Conservation (phyloP, 495 filamentous ascomycete species). For the Lasiosphaeria hispida region DNA sequence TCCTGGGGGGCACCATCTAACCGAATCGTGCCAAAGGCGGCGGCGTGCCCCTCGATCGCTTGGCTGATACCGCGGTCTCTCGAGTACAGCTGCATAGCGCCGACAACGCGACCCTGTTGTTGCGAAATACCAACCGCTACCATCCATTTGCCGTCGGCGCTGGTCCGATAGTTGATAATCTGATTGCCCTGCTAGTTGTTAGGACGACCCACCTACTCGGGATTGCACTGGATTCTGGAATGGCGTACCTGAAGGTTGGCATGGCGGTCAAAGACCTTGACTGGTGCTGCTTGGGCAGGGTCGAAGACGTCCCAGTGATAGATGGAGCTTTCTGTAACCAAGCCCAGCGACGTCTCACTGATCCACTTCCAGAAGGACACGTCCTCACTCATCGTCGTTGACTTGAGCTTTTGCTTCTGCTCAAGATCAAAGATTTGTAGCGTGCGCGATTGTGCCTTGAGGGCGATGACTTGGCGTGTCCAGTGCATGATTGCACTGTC, state of each 20-base stretch:
- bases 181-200: conserved; percentile 67
- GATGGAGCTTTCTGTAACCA: conserved; percentile 85
- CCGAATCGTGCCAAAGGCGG: conserved; percentile 85
- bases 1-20: conserved; percentile 85
- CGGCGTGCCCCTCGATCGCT: conserved; percentile 95
- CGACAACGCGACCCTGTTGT: conserved; percentile 87
- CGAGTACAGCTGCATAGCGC: conserved; percentile 95
- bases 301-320: conserved; percentile 98
- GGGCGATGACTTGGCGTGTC: conserved; percentile 89
- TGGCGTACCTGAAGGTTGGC: conserved; percentile 75
- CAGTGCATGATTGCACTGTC: conserved; percentile 99
- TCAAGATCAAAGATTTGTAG: conserved; percentile 96
- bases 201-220: neutral
- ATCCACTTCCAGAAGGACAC: conserved; percentile 99
- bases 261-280: conserved; percentile 91
- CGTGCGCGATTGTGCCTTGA: conserved; percentile 87
- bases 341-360: conserved; percentile 77
- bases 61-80: conserved; percentile 95
- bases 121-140: conserved; percentile 93
- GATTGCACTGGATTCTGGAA: neutral
- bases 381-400: conserved; percentile 91
- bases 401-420: conserved; percentile 90
- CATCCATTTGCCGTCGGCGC: conserved; percentile 96
- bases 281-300: conserved; percentile 66
- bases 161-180: conserved; percentile 99